phyloP scores from a whole-genome alignment of 2,329 filamentous ascomycete genomes.

The Trichoderma cornu-damae region DNA sequence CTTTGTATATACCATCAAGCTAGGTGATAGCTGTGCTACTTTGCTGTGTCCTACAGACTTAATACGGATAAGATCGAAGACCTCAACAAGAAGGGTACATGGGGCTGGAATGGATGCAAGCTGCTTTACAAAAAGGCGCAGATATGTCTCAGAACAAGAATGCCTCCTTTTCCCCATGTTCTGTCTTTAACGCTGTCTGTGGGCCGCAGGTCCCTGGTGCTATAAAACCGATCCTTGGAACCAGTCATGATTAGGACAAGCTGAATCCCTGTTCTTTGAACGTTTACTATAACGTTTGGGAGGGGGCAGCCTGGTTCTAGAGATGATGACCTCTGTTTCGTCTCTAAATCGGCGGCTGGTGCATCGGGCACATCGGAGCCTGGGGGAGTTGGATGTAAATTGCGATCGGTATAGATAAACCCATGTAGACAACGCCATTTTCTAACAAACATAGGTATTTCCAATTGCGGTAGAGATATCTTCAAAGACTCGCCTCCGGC shows the following conservation, averaged over 20 bases:
- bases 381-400: slow-evolving; percentile 24
- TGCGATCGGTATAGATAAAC: background rate
- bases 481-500: slow-evolving; percentile 26
- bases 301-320: slow-evolving; percentile 45
- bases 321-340: slow-evolving; percentile 40
- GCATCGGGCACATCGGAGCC: slow-evolving; percentile 27
- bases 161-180: slow-evolving; percentile 27
- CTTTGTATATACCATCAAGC: slow-evolving; percentile 25
- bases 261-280: slow-evolving; percentile 46
- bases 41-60: slow-evolving; percentile 34
- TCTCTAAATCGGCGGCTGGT: slow-evolving; percentile 27
- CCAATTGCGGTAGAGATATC: slow-evolving; percentile 33
- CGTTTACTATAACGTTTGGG: slow-evolving; percentile 40
- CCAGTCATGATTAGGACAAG: slow-evolving; percentile 26
- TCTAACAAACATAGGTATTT: slow-evolving; percentile 23
- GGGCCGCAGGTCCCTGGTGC: slow-evolving; percentile 43
- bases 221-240: slow-evolving; percentile 28
- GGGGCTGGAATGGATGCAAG: slow-evolving; percentile 36
- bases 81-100: slow-evolving; percentile 36
- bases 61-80: slow-evolving; percentile 35
- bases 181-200: slow-evolving; percentile 30
- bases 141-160: slow-evolving; percentile 31
- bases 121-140: slow-evolving; percentile 21
- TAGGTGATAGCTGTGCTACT: slow-evolving; percentile 33
- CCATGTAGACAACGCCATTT: no score